phyloP scores from a whole-genome alignment of 768 basidiomycete genomes.

The Agrocybe praecox region DNA sequence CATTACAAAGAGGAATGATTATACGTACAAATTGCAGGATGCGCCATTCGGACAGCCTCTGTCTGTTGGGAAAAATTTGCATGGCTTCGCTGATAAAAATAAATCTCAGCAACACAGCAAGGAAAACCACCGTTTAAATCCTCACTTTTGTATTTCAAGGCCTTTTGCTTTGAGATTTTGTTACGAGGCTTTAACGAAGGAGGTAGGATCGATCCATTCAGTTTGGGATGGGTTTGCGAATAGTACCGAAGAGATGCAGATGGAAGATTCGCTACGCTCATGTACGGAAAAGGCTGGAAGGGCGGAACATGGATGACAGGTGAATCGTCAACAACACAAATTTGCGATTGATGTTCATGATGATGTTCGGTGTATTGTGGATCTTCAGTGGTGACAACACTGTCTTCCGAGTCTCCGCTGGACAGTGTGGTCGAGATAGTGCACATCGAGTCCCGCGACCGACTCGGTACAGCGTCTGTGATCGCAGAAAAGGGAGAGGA shows the following conservation, averaged over 20 bases:
- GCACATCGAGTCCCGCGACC: constrained; percentile 27
- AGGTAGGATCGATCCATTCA: constrained; percentile 2
- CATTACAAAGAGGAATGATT: not conserved
- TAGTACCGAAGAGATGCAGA: constrained; percentile 17
- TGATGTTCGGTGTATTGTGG: constrained; percentile 41
- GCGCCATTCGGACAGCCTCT: constrained; percentile 55
- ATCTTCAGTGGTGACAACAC: constrained; percentile 37
- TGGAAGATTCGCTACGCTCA: constrained; percentile 9
- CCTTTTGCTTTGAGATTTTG: constrained; percentile 30
- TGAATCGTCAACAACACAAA: constrained; percentile 33
- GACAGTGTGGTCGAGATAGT: constrained; percentile 24
- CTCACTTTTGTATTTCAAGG: constrained; percentile 45
- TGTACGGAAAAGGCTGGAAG: constrained; percentile 24
- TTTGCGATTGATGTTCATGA: constrained; percentile 42
- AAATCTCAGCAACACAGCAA: not conserved
- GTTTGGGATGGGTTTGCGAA: constrained; percentile 4
- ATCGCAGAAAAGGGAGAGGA: constrained; percentile 14
- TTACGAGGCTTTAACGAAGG: constrained; percentile 16
- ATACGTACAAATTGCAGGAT: constrained; percentile 61
- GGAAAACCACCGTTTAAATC: not conserved
- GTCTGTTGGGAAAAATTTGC: constrained; percentile 52
- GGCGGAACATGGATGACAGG: constrained; percentile 35
- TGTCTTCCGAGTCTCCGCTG: constrained; percentile 31
- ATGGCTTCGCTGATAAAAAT: constrained; percentile 53
- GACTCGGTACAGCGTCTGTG: constrained; percentile 15